Conservation (phyloP, 441 rosid genomes). For the Gossypium aridum region DNA sequence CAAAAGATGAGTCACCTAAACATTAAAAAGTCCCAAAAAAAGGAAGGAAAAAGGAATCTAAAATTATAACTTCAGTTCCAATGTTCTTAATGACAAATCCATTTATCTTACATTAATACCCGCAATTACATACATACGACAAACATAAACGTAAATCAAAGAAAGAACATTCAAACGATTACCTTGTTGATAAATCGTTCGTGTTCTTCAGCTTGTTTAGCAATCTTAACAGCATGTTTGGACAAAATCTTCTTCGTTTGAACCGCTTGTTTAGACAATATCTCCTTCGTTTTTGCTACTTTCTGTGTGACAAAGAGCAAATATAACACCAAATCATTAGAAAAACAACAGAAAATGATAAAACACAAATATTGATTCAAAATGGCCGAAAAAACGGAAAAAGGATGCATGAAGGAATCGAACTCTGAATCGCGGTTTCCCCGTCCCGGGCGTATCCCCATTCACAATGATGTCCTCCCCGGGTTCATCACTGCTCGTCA, state of each 20-base stretch:
- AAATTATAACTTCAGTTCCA: background rate
- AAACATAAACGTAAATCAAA: background rate
- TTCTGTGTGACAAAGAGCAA: constrained; percentile 26
- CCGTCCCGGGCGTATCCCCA: constrained; percentile 35
- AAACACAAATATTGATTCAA: background rate
- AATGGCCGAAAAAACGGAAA: background rate
- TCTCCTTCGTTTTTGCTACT: constrained; percentile 78
- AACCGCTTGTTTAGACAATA: constrained; percentile 66
- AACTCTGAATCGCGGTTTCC: constrained; percentile 47
- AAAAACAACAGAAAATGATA: background rate
- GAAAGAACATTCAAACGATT: background rate
- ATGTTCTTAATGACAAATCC: background rate
- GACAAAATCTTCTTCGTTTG: constrained; percentile 77
- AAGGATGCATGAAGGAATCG: constrained; percentile 25
- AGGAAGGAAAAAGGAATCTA: background rate
- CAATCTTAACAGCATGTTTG: constrained; percentile 89
- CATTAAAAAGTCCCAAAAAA: background rate
- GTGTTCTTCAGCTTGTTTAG: constrained; percentile 90
- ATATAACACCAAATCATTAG: constrained; percentile 17
- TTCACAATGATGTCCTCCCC: constrained; percentile 33
- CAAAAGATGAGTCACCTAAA: constrained; percentile 81
- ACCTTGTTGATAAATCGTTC: constrained; percentile 83
- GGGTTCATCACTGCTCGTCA: constrained; percentile 42
- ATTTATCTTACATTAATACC: background rate
- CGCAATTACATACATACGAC: background rate